Base-by-base conservation (phyloP, 1,284 basidiomycete genomes). In the Trichosporon ovoides region DNA sequence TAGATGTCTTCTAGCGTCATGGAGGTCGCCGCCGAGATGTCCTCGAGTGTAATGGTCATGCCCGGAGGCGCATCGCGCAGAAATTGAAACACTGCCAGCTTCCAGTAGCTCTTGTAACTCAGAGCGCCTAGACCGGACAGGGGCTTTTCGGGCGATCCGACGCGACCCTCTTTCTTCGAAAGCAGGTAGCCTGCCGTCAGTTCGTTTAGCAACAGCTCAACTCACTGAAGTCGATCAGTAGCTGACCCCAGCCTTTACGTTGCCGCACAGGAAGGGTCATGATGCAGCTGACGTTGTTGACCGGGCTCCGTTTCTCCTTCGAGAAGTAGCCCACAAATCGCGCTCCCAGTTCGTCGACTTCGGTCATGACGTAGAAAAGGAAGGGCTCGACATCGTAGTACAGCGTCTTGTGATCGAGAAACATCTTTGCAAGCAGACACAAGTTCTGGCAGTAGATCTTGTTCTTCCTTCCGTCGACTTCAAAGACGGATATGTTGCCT, bases 331-430 rank as follows among this genome's bases (percentile, higher is more conserved):
- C 95, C 64, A 99, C 89, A 65, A 97, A 80, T 74, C 98, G 96
- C 72, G 90, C 92, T 18, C 96, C 96, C 20, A 83, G 81, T 31
- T 90, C 87, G 79, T 98, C 95, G 62, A 92, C 85, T 71, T 88
- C 85, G 56, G 87, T 91, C 93, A 98, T 95, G 76, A 95, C 88
- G 82, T 98, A 99, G 82, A 94, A 99, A 82, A 99, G 80, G 79
- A 99, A 99, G 0, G 96, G 96, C 77, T 98, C 96, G 60, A 98
- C 96, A 76, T 99, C 96, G 79, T 99, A 98, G 79, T 98, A 98
- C 43, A 99, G 84, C 19, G 95, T 98, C 79, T 99, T 99, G 81
- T 98, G 95, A 73, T 98, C 94, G 65, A 99, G 84, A 76, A 98
- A 99, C 91, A 98, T 97, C 78, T 98, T 98, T 58, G 95, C 95